Evolutionary conservation across 2,329 filamentous ascomycete genomes (phyloP).

Genomic region (Trichoderma koningii): DNA sequence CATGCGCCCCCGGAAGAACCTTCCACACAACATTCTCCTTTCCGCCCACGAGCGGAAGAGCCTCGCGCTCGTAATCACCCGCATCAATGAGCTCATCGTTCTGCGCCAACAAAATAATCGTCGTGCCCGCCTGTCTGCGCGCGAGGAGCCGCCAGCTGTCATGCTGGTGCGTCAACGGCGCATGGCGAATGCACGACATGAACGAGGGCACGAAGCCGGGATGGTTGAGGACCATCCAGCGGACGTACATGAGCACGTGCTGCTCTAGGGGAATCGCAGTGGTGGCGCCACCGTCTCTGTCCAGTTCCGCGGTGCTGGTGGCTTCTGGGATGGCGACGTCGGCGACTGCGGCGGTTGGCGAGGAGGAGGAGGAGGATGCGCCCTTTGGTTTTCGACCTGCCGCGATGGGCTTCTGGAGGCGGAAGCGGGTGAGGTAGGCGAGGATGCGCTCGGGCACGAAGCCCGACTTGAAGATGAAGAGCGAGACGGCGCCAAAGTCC

Average conservation of each 20-base stretch:
- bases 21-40: conserved; percentile 52
- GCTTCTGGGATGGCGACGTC: conserved; percentile 49
- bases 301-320: conserved; percentile 36
- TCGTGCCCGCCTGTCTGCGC: conserved; percentile 46
- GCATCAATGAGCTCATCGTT: conserved; percentile 55
- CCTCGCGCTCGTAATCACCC: conserved; percentile 53
- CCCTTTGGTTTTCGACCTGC: conserved; percentile 36
- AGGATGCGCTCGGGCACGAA: conserved; percentile 56
- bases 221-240: conserved; percentile 61
- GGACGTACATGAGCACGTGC: conserved; percentile 53
- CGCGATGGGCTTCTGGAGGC: conserved; percentile 55
- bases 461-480: conserved; percentile 57
- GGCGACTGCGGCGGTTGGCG: conserved; percentile 34
- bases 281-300: conserved; percentile 25
- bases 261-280: conserved; percentile 46
- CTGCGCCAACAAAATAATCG: conserved; percentile 54
- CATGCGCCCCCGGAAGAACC: conserved; percentile 57
- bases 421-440: conserved; percentile 49
- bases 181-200: conserved; percentile 58
- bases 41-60: conserved; percentile 54
- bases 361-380: background rate
- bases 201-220: conserved; percentile 61
- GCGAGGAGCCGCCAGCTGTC: conserved; percentile 53
- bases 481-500: conserved; percentile 53
- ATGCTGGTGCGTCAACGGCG: conserved; percentile 56